Conservation (phyloP, 2,329 filamentous ascomycete species). For the Exophiala dermatitidis region DNA sequence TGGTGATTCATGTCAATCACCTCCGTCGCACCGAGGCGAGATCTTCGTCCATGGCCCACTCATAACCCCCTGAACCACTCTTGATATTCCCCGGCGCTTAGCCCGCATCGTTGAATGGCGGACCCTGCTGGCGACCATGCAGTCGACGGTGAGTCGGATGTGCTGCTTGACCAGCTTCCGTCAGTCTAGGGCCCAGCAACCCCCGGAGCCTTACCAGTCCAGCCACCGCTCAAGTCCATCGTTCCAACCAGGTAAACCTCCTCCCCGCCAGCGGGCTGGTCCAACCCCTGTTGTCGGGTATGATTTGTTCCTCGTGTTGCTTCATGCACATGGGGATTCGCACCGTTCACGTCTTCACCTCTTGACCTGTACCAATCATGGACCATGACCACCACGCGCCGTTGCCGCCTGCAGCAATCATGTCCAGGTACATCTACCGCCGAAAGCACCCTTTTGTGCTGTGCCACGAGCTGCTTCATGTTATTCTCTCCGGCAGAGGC, state of each 20-base stretch:
- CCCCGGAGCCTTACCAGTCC: neutral
- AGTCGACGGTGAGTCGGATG: neutral
- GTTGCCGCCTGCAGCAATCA: constrained; percentile 14
- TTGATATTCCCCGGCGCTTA: too few relatives aligned
- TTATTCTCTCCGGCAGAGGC: constrained; percentile 3
- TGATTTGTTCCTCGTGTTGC: constrained; percentile 18
- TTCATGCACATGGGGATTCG: constrained; percentile 17
- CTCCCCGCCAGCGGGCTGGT: neutral
- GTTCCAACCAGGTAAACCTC: neutral
- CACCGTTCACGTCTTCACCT: constrained; percentile 7
- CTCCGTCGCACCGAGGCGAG: too few relatives aligned
- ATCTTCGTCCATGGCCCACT: too few relatives aligned
- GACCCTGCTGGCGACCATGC: neutral
- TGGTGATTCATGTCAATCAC: too few relatives aligned
- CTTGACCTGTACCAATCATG: constrained; percentile 15
- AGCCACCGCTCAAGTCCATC: constrained; percentile 1
- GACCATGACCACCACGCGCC: constrained; percentile 4
- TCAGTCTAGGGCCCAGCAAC: constrained; percentile 2
- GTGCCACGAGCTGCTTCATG: constrained; percentile 22
- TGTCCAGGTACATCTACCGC: constrained; percentile 25
- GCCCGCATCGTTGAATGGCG: too few relatives aligned
- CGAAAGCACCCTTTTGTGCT: constrained; percentile 14
- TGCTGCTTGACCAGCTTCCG: constrained; percentile 4
- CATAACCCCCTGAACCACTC: too few relatives aligned
- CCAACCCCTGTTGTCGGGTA: constrained; percentile 1